Evolutionary conservation across 352 stramenopile species (phyloP).

Genomic region (Phytophthora megakarya): DNA sequence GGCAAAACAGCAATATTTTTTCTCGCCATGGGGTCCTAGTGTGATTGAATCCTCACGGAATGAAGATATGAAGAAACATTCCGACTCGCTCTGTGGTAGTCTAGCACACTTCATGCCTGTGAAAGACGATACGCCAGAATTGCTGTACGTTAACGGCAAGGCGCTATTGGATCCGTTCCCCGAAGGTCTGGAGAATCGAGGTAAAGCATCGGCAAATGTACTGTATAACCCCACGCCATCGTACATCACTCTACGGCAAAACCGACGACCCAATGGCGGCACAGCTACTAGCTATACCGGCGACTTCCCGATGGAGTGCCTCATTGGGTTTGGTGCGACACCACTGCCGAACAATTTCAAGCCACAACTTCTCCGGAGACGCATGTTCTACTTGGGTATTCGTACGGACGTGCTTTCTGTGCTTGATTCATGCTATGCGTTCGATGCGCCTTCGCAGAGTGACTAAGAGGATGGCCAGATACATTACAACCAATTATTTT

Average conservation of each 20-base stretch:
- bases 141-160: no score
- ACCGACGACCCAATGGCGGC: constrained; percentile 21
- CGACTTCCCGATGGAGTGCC: constrained; percentile 42
- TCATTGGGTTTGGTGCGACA: constrained; percentile 46
- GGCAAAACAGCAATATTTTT: constrained; percentile 51
- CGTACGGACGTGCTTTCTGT: constrained; percentile 36
- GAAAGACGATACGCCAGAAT: constrained; percentile 40
- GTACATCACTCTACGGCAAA: constrained; percentile 50
- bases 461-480: no score
- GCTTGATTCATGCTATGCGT: constrained; percentile 33
- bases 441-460: constrained; percentile 8
- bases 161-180: constrained; percentile 54
- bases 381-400: constrained; percentile 48
- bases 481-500: no score
- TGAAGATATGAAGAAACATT: constrained; percentile 52
- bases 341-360: constrained; percentile 41
- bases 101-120: constrained; percentile 59
- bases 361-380: constrained; percentile 36
- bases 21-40: constrained; percentile 59
- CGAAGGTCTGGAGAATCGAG: constrained; percentile 29
- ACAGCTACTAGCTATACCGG: constrained; percentile 26
- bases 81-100: constrained; percentile 57
- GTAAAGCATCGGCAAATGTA: constrained; percentile 32
- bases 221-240: constrained; percentile 49
- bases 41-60: constrained; percentile 52